Base-by-base conservation (phyloP, 495 filamentous ascomycete genomes). In the Neurospora sp. region DNA sequence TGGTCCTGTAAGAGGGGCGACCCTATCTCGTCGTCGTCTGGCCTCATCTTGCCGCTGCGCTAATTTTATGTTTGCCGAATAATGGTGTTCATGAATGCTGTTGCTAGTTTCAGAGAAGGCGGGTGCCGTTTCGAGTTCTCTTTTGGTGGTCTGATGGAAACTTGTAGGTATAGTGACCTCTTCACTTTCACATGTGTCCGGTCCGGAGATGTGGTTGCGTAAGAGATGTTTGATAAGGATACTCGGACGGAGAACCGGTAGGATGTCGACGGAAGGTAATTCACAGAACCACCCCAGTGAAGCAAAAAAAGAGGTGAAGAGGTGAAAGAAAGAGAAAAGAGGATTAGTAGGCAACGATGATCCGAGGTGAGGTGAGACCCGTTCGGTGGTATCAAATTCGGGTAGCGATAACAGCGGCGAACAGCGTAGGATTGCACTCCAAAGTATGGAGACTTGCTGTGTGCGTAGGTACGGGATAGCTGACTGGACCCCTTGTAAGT, bases 31-130 rank as follows among this genome's bases (percentile, higher is more conserved):
- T 68, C 59, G 39, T 73, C 45, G 40, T 39, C 65, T 18, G 38
- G 35, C 3, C 44, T 59, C 75, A 78, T 77, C 38, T 37, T 75
- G 39, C 68, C 31, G 53, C 9, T 16, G 38, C 72, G 53, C 53
- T 65, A 65, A 65, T 65, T 65, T 65, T 9, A 18, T 35, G 53
- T 65, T 35, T 65, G 53, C 12, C 27, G 14, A 37, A 18, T 65
- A 4, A 65, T 37, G 53, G 12, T 65, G 53, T 35, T 65, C 53
- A 65, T 65, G 27, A 65, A 65, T 65, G 53, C 53, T 65, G 27
- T 31, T 65, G 53, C 5, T 65, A 6, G 1, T 18, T 35, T 6
- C 2, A 14, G 12, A 31, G 4, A 47, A 20, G 10, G 22, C 37
- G 69, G 37, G 3, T 44, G 69, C 31, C 18, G 69, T 44, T 59